Evolutionary conservation across 176 grass and related monocot genomes (phyloP).

Genomic region (Calamus simplicifolius): DNA sequence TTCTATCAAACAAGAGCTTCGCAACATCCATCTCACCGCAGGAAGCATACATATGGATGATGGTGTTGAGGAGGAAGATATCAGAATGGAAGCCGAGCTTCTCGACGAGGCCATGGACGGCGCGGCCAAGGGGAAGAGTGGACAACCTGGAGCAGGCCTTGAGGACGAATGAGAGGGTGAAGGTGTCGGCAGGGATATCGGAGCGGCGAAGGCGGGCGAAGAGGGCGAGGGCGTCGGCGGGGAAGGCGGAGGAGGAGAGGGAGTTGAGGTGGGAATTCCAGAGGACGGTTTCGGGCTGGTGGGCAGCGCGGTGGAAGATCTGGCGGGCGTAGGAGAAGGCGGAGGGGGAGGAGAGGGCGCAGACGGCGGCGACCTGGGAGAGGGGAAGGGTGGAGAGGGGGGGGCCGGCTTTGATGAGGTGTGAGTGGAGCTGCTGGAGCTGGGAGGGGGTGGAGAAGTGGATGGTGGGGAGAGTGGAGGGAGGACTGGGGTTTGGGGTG

Average conservation of each 20-base stretch:
- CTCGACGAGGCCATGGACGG: slow-evolving; percentile 15
- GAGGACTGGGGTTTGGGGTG: too few species aligned
- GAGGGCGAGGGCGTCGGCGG: slow-evolving; percentile 8
- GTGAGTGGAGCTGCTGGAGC: slow-evolving; percentile 23
- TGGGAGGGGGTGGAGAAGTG: slow-evolving; percentile 19
- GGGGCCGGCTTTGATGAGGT: slow-evolving; percentile 14
- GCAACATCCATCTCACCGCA: slow-evolving; percentile 5
- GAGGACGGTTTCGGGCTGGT: slow-evolving; percentile 3
- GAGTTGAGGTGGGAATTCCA: slow-evolving; percentile 20
- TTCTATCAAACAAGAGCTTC: slow-evolving; percentile 23
- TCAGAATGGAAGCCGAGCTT: slow-evolving; percentile 15
- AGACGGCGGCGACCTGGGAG: slow-evolving; percentile 16
- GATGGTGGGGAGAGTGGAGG: too few species aligned
- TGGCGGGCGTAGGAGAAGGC: slow-evolving; percentile 21
- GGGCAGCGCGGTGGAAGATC: background rate
- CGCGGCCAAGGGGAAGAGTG: slow-evolving; percentile 1
- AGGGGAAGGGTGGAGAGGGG: slow-evolving; percentile 14
- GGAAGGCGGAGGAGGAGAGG: slow-evolving; percentile 11
- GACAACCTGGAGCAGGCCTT: slow-evolving; percentile 17
- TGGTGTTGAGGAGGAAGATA: slow-evolving; percentile 24
- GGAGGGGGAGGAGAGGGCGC: slow-evolving; percentile 15
- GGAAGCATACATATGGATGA: slow-evolving; percentile 31
- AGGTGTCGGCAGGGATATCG: slow-evolving; percentile 1
- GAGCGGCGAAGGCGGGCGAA: slow-evolving; percentile 14
- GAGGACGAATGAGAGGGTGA: slow-evolving; percentile 25